phyloP scores from a whole-genome alignment of 2,329 filamentous ascomycete genomes.

The Periconia digitata region DNA sequence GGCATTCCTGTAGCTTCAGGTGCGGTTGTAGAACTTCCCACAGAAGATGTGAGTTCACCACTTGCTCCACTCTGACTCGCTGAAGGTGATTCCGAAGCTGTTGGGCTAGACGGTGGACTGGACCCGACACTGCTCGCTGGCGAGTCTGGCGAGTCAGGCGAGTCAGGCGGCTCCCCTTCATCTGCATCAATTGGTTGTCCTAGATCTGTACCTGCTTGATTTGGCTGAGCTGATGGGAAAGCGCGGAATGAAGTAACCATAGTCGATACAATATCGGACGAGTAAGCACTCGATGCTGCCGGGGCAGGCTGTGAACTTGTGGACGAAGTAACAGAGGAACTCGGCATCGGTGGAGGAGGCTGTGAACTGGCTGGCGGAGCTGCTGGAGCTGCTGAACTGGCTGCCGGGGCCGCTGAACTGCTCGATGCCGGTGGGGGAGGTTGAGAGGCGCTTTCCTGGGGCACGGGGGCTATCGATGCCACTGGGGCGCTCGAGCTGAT shows the following conservation, averaged over 20 bases:
- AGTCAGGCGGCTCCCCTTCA: neutral
- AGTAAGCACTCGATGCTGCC: neutral
- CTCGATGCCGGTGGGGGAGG: neutral
- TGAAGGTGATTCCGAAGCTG: neutral
- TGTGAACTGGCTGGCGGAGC: neutral
- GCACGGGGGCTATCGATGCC: neutral
- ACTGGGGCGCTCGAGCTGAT: neutral
- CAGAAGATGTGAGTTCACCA: neutral
- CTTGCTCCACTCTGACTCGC: neutral
- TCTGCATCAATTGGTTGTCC: no score
- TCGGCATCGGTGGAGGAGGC: neutral
- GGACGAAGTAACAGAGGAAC: neutral
- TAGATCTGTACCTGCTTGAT: no score
- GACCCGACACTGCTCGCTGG: no score
- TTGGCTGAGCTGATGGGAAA: neutral
- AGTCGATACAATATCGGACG: no score
- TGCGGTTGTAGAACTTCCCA: neutral
- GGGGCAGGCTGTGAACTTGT: neutral
- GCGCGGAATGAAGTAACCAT: no score
- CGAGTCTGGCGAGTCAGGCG: neutral
- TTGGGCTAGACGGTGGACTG: no score
- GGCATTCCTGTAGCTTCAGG: neutral
- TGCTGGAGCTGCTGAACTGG: neutral
- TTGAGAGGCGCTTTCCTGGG: neutral
- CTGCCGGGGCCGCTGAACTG: neutral